phyloP scores from a whole-genome alignment of 148 eudicot species.

The Chenopodium suecicum region DNA sequence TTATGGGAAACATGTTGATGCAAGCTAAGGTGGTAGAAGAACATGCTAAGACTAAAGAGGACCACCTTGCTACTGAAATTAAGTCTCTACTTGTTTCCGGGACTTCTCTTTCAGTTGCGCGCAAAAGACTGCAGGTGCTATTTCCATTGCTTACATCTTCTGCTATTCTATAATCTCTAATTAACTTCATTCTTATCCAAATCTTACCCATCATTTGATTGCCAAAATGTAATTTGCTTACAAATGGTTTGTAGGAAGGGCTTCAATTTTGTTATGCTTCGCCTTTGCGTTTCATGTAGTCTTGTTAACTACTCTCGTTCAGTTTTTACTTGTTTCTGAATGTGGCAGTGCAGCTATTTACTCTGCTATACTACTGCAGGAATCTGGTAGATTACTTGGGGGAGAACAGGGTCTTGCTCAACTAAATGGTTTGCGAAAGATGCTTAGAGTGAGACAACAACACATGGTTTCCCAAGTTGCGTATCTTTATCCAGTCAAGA shows the following conservation, averaged over 20 bases:
- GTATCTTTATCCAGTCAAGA: conserved; percentile 85
- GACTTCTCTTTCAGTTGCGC: conserved; percentile 67
- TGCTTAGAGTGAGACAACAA: conserved; percentile 82
- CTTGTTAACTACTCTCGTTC: background rate
- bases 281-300: no score
- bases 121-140: conserved; percentile 69
- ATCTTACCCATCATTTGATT: no score
- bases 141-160: background rate
- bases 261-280: no score
- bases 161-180: no score
- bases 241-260: no score
- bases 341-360: conserved; percentile 14
- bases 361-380: conserved; percentile 45
- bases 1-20: conserved; percentile 76
- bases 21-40: conserved; percentile 74
- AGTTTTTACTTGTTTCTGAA: background rate
- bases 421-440: conserved; percentile 55
- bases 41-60: conserved; percentile 78
- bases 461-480: conserved; percentile 82
- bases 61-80: conserved; percentile 67
- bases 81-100: conserved; percentile 79
- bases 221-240: no score
- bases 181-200: no score
- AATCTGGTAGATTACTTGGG: conserved; percentile 53
- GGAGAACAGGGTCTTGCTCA: conserved; percentile 72